Percentiles rank a stretch among this genome's conserved stretches.
These are phyloP conservation scores for Wolfiporia cocos DNA, from an alignment of 1,284 basidiomycete genomes.

Conservation along the genomic window DNA sequence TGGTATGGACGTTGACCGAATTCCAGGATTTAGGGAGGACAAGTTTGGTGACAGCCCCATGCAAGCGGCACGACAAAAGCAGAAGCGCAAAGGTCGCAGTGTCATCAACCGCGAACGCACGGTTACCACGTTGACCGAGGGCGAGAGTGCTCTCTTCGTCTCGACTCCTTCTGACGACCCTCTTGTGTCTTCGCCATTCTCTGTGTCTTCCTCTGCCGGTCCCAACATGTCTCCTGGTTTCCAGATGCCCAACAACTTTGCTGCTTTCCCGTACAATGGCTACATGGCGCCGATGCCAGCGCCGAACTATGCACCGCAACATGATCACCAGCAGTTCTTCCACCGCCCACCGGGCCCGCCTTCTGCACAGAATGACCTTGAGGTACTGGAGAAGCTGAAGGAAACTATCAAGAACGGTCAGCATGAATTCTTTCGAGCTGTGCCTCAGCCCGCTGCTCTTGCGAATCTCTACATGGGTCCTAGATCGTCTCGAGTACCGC, in stretches of 20 bases:
- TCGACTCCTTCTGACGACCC: constrained; percentile 43
- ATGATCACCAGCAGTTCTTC: constrained; percentile 21
- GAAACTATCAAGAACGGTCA: constrained; percentile 62
- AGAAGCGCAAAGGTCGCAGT: constrained; percentile 50
- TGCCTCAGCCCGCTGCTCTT: constrained; percentile 57
- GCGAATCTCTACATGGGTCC: constrained; percentile 57
- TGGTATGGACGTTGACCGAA: too few species aligned
- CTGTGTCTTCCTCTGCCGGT: constrained; percentile 20
- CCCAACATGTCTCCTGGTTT: constrained; percentile 15
- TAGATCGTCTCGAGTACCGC: constrained; percentile 27
- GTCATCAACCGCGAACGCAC: constrained; percentile 51
- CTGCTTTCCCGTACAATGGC: constrained; percentile 21
- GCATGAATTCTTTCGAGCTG: constrained; percentile 59
- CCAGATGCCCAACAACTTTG: constrained; percentile 13
- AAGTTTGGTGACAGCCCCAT: constrained; percentile 6
- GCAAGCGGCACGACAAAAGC: constrained; percentile 54
- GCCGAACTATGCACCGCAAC: constrained; percentile 16
- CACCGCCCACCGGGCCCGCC: constrained; percentile 12
- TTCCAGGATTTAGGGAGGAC: neutral
- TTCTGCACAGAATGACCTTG: constrained; percentile 49
- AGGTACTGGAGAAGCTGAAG: constrained; percentile 67
- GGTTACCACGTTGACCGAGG: constrained; percentile 56
- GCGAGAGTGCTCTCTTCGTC: constrained; percentile 41
- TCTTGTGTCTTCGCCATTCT: constrained; percentile 26
- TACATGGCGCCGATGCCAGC: constrained; percentile 22